Evolutionary conservation across 495 filamentous ascomycete genomes (phyloP), one percentile per base, ranked within the genome.

Genomic region (Xylaria castorea): DNA sequence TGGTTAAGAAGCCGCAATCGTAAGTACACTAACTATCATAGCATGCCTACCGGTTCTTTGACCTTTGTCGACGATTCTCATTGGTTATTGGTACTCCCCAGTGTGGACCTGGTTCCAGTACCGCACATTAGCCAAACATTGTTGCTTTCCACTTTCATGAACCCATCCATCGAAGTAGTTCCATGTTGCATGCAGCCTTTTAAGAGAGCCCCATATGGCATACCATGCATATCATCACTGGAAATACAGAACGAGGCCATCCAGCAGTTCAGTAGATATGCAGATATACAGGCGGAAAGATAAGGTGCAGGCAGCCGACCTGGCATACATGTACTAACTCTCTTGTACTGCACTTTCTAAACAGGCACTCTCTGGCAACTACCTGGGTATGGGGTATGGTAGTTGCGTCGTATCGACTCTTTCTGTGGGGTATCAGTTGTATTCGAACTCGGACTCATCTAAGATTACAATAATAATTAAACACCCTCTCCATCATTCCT

Each of bases 401-500:
- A 20, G 32, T 16, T 65, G 9, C 11, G 18, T 62, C 14, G 20
- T 27, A 25, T 55, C 16, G 22, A 60, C 48, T 51, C 69, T 71
- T 22, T 77, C 30, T 67, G 74, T 72, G 73, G 77, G 77, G 75
- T 79, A 79, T 79, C 77, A 71, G 40, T 46, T 60, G 18, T 50
- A 34, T 72, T 34, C 53, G 27, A 34, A 67, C 11, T 71, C 25
- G 42, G 9, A 32, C 53, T 68, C 48, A 51, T 57, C 38, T 63
- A 27, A 66, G 14, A 14, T 74, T 11, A 22, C 9, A 48, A 44
- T 25, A 16, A 57, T 64, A 40, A 50, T 74, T 77, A 87, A 64
- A 87, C 70, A 40, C 82, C 81, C 66, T 86, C 84, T 20, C 85
- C 86, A 83, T 94, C 94, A 72, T 97, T 94, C 72, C 92, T 89